Conservation (phyloP, 139 green algal species). For the Micromonas commoda region DNA sequence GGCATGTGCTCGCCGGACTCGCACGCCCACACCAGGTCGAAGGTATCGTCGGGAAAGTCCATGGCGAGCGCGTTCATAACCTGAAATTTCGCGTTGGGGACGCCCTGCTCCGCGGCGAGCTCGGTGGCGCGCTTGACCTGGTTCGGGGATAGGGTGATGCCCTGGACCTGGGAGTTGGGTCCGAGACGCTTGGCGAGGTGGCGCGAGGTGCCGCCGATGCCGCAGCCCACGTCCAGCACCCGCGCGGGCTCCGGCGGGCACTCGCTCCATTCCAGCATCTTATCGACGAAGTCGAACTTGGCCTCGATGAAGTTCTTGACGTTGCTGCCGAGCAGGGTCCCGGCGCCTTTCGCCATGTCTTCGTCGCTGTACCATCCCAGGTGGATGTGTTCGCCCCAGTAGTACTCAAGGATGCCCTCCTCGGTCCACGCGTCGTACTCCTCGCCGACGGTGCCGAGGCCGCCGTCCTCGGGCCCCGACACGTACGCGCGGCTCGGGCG, state of each 20-base stretch:
- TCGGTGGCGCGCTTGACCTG: slow-evolving; percentile 55
- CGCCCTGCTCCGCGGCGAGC: slow-evolving; percentile 64
- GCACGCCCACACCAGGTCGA: slow-evolving; percentile 96
- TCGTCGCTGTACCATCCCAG: slow-evolving; percentile 83
- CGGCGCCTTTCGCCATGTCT: slow-evolving; percentile 31
- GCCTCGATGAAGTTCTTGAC: slow-evolving; percentile 89
- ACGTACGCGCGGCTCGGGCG: slow-evolving; percentile 12
- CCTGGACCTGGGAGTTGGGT: slow-evolving; percentile 58
- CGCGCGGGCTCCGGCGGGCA: slow-evolving; percentile 24
- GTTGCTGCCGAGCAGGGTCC: slow-evolving; percentile 48
- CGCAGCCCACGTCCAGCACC: slow-evolving; percentile 89
- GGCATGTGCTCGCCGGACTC: slow-evolving; percentile 98
- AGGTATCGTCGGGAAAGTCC: slow-evolving; percentile 74
- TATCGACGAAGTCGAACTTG: slow-evolving; percentile 88
- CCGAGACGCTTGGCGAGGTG: slow-evolving; percentile 68
- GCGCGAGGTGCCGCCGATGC: slow-evolving; percentile 82
- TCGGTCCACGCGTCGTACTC: slow-evolving; percentile 92
- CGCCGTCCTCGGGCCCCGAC: slow-evolving; percentile 26
- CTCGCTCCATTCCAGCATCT: slow-evolving; percentile 66
- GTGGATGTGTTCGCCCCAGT: slow-evolving; percentile 97
- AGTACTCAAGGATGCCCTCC: slow-evolving; percentile 76
- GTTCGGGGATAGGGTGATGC: slow-evolving; percentile 82
- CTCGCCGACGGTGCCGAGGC: slow-evolving; percentile 59
- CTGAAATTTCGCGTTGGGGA: slow-evolving; percentile 50
- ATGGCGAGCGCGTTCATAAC: slow-evolving; percentile 94